Evolutionary conservation across 805 yeast genomes (phyloP).

Genomic region (Wickerhamomyces queroliae): DNA sequence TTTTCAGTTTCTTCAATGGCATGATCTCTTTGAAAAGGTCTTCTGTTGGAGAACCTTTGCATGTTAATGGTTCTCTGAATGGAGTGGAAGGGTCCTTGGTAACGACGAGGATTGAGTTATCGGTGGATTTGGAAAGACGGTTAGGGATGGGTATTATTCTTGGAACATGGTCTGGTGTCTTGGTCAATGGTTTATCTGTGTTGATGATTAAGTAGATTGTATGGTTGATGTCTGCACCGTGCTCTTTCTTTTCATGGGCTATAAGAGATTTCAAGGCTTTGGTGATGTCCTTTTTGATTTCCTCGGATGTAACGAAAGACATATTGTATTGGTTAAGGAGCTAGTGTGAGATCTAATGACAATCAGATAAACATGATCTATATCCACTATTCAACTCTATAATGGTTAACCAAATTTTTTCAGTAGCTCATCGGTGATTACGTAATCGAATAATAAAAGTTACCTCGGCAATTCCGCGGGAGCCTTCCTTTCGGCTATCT

Average conservation of each 20-base stretch:
- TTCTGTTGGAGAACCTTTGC: slow-evolving; percentile 48
- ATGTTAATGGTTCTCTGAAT: slow-evolving; percentile 43
- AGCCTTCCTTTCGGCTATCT: too few species aligned
- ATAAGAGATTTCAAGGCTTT: slow-evolving; percentile 23
- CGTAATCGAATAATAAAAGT: too few species aligned
- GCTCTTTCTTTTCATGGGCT: slow-evolving; percentile 17
- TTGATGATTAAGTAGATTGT: slow-evolving; percentile 35
- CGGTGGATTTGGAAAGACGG: slow-evolving; percentile 42
- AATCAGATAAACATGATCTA: too few species aligned
- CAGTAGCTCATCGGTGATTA: too few species aligned
- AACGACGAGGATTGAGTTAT: slow-evolving; percentile 50
- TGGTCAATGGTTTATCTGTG: slow-evolving; percentile 38
- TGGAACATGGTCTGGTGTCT: slow-evolving; percentile 44
- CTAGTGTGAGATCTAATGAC: too few species aligned
- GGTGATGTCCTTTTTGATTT: slow-evolving; percentile 9
- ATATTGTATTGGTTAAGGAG: too few species aligned
- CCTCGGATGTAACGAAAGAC: slow-evolving; percentile 7
- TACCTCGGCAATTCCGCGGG: too few species aligned
- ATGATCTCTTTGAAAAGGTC: slow-evolving; percentile 57
- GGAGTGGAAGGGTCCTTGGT: slow-evolving; percentile 69
- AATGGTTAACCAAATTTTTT: too few species aligned
- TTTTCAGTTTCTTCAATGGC: slow-evolving; percentile 50
- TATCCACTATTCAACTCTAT: too few species aligned
- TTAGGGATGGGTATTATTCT: slow-evolving; percentile 53
- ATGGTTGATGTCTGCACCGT: neutral